Evolutionary conservation across 331 rosid species (phyloP).

Genomic region (Stylosanthes scabra): DNA sequence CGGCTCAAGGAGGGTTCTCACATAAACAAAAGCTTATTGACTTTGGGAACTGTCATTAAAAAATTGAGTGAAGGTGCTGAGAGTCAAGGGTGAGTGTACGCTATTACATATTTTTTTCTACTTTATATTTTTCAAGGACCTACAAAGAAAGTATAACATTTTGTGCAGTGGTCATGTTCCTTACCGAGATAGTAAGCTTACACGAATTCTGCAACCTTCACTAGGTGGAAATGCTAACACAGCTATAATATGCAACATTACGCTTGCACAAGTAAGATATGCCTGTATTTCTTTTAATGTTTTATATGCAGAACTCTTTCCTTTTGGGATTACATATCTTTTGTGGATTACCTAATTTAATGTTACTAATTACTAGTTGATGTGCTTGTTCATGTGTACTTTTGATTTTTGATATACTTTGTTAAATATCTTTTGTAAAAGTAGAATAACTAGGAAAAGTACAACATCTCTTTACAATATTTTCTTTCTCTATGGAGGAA

Average conservation of each 20-base stretch:
- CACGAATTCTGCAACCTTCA: conserved; percentile 96
- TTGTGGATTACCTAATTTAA: conserved; percentile 23
- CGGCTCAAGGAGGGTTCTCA: conserved; percentile 98
- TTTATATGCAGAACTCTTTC: conserved; percentile 7
- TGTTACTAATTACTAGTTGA: neutral
- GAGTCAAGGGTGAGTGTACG: conserved; percentile 88
- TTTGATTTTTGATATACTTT: conserved; percentile 11
- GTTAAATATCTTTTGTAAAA: too few species aligned
- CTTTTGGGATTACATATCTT: conserved; percentile 10
- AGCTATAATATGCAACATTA: conserved; percentile 92
- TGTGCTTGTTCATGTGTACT: conserved; percentile 20
- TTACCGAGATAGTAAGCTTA: conserved; percentile 97
- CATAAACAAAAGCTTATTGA: conserved; percentile 95
- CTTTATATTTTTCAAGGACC: conserved; percentile 29
- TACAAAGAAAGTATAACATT: conserved; percentile 31
- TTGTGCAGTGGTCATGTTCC: conserved; percentile 94
- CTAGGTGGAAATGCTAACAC: conserved; percentile 97
- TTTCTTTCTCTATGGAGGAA: conserved; percentile 8
- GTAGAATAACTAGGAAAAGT: neutral
- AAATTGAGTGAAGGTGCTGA: conserved; percentile 98
- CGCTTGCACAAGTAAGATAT: conserved; percentile 82
- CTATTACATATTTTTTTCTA: conserved; percentile 13
- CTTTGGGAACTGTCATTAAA: conserved; percentile 95
- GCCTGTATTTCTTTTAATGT: conserved; percentile 12
- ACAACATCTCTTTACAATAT: conserved; percentile 21